Evolutionary conservation across 495 filamentous ascomycete species (phyloP).

Genomic region (Paragyromitra xinjiangensis): DNA sequence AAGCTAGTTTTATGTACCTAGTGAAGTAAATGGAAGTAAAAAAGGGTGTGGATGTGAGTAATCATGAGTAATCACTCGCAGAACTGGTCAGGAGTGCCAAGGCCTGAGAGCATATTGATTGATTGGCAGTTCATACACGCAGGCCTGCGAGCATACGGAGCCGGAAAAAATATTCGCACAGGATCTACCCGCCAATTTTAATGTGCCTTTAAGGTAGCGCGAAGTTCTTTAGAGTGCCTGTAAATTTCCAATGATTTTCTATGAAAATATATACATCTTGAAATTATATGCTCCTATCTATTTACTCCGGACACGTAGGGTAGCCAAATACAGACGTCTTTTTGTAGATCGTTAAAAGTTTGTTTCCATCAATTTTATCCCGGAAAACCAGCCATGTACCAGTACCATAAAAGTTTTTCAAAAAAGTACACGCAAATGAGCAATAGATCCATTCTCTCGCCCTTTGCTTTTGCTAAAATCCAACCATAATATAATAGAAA

Average conservation of each 20-base stretch:
- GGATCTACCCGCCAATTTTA: neutral
- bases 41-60: neutral
- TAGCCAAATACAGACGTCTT: slow-evolving; percentile 7
- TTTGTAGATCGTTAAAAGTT: neutral
- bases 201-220: neutral
- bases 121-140: no score
- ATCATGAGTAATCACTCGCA: neutral
- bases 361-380: slow-evolving; percentile 21
- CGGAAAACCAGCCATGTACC: slow-evolving; percentile 27
- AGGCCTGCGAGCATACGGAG: neutral
- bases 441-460: neutral
- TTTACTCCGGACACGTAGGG: neutral
- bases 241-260: neutral
- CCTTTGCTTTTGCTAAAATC: slow-evolving; percentile 4
- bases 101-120: no score
- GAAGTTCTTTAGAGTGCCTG: neutral
- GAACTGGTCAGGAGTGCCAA: no score
- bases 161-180: no score
- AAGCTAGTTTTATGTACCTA: neutral
- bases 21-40: neutral
- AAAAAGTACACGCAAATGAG: slow-evolving; percentile 13
- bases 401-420: neutral
- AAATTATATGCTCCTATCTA: neutral
- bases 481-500: slow-evolving; percentile 39
- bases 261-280: neutral